Percentiles rank a stretch among this genome's conserved stretches.
Conservation (phyloP, 495 filamentous ascomycete species). For the Aspergillus coremiiformis region DNA sequence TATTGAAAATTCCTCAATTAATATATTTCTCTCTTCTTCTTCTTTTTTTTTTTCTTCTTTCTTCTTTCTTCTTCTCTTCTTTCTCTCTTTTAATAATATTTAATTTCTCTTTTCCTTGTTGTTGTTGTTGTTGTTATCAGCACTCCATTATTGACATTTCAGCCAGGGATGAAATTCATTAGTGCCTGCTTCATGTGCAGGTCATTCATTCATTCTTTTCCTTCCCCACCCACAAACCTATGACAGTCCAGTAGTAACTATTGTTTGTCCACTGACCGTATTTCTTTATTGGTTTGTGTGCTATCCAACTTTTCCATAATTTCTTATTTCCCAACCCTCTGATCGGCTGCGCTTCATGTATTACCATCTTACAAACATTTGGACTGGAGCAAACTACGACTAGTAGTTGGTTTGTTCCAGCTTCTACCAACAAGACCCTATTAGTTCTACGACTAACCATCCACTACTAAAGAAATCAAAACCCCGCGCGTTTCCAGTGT, state of each 20-base stretch:
- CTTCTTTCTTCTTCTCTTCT: not conserved
- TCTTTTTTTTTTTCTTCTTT: not conserved
- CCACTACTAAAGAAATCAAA: conserved; percentile 2
- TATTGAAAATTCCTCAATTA: not conserved
- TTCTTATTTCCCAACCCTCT: not conserved
- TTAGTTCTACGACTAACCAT: not conserved
- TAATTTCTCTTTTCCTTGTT: not conserved
- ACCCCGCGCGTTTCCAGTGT: conserved; percentile 12
- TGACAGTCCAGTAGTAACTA: not conserved
- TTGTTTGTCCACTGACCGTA: not conserved
- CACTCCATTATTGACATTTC: too few species aligned
- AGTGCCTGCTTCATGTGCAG: not conserved
- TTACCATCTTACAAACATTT: not conserved
- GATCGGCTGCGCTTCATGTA: not conserved
- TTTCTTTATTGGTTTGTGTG: not conserved
- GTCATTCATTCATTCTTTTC: not conserved
- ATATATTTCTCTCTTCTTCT: not conserved
- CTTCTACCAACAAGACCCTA: not conserved
- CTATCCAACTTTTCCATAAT: not conserved
- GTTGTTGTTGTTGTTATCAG: too few species aligned
- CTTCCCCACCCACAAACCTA: not conserved
- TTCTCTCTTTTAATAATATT: not conserved
- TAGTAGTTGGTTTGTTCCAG: not conserved
- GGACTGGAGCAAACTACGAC: not conserved
- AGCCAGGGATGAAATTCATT: not conserved